Evolutionary conservation across 176 grass and related monocot species (phyloP), one percentile per base, ranked within the genome.

Genomic region (Lolium rigidum): DNA sequence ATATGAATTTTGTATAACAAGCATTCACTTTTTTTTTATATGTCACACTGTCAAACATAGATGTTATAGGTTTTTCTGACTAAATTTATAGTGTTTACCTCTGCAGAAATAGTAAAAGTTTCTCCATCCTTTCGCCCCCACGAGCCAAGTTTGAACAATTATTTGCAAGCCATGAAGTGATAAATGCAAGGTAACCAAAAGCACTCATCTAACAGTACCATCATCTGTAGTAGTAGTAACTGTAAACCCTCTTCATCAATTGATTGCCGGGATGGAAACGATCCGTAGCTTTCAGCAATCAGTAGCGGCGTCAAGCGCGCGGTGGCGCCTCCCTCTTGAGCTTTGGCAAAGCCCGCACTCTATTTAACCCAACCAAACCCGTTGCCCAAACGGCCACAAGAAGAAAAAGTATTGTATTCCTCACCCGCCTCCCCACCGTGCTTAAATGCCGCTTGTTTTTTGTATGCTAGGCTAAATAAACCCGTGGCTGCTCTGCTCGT

Each of bases 351-450:
- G 58, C 78, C 80, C 74, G 41, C 81, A 61, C 74, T 74, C 68
- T 82, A 90, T 82, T 88, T 85, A 89, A 87, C 61, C 80, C 59
- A 58, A 89, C 80, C 67, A 89, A 85, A 77, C 51, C 3, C 75
- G 54, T 68, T 51, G 71, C 87, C 79, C 69, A 28, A 3, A 81
- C 56, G 48, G 24, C 15, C 50, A 7, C 60, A 7, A 43, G 37
- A 7, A 43, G 37, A 61, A 43, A 67, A 35, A 35, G 31, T 24
- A 38, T 1, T 9, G n/a, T 4, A 21, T 64, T 13, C 13, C 62
- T 65, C 62, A 65, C 62, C 84, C 62, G 81, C 91, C 84, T 92
- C 81, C 84, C 84, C 77, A 90, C 91, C 82, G 56, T 71, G 90
- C 85, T 87, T 92, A 84, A 90, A 80, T 92, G 84, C 91, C 1